A percentile compares a stretch with the other conserved stretches of the same genome.
Conservation (phyloP, 176 grass and related monocot species). For the Cymbopogon citratus region DNA sequence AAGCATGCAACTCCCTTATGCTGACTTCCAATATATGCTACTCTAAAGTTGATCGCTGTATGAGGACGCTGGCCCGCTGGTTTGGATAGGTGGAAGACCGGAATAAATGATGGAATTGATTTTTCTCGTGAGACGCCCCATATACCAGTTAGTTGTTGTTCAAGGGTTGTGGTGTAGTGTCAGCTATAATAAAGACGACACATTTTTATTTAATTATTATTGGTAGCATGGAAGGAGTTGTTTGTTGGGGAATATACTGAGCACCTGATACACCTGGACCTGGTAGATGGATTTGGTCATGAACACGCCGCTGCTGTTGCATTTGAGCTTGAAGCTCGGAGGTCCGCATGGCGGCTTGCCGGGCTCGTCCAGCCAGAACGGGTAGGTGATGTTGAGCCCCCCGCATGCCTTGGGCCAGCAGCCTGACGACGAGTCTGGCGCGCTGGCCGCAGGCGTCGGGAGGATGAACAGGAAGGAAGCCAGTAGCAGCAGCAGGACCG, state of each 20-base stretch:
- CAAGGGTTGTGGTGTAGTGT: no score
- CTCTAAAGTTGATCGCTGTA: no score
- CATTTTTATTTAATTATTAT: no score
- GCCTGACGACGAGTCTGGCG: neutral
- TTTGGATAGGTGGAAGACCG: no score
- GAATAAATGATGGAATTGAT: no score
- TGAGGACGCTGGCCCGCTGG: no score
- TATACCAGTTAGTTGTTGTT: no score
- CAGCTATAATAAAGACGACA: no score
- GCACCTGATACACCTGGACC: neutral
- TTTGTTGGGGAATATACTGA: neutral
- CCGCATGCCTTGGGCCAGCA: conserved; percentile 13
- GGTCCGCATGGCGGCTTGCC: neutral
- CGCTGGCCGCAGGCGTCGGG: no score
- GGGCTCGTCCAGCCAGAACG: conserved; percentile 40
- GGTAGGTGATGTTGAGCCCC: neutral
- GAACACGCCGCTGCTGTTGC: neutral
- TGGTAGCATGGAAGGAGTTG: neutral
- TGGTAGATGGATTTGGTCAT: fast-evolving
- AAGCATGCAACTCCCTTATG: no score
- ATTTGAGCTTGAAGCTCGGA: conserved; percentile 21
- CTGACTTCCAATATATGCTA: no score
- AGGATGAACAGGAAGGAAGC: neutral
- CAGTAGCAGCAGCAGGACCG: neutral
- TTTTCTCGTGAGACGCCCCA: no score